Evolutionary conservation across 2,329 filamentous ascomycete genomes (phyloP).

Genomic region (Xylaria digitata): DNA sequence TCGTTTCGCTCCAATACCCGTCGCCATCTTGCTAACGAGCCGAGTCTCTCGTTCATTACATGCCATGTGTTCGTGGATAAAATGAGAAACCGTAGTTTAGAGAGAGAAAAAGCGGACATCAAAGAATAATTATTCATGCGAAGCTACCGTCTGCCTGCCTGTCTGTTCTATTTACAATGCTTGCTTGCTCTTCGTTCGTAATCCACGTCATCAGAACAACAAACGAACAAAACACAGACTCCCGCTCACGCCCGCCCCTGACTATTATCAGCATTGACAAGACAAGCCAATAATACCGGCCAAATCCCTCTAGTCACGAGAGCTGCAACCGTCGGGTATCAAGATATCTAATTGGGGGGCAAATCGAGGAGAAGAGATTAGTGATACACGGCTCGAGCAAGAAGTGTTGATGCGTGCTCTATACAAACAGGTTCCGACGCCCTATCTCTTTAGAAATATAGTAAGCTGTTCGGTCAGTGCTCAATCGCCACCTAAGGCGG

Average conservation of each 20-base stretch:
- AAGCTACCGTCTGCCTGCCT: background rate
- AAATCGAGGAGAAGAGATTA: background rate
- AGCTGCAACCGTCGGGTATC: slow-evolving; percentile 2
- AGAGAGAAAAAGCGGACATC: too few relatives aligned
- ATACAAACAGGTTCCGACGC: slow-evolving; percentile 1
- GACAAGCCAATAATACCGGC: background rate
- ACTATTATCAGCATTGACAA: too few relatives aligned
- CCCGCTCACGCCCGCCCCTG: background rate
- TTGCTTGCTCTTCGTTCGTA: background rate
- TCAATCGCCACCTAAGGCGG: background rate
- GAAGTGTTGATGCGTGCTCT: slow-evolving; percentile 2
- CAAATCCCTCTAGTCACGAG: background rate
- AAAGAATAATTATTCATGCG: too few relatives aligned
- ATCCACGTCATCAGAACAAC: background rate
- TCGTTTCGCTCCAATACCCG: background rate
- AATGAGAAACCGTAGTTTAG: too few relatives aligned
- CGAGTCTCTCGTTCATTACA: too few relatives aligned
- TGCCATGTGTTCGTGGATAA: background rate
- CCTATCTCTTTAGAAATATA: background rate
- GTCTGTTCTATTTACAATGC: background rate
- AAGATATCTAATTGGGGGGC: slow-evolving; percentile 4
- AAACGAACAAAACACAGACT: background rate
- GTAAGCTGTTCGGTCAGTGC: background rate
- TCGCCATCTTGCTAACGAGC: too few relatives aligned
- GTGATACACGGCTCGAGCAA: slow-evolving; percentile 7